A percentile compares a stretch with the other conserved stretches of the same genome.
Evolutionary conservation across 2,329 filamentous ascomycete species (phyloP).

Genomic region (Byssochlamys sp.): DNA sequence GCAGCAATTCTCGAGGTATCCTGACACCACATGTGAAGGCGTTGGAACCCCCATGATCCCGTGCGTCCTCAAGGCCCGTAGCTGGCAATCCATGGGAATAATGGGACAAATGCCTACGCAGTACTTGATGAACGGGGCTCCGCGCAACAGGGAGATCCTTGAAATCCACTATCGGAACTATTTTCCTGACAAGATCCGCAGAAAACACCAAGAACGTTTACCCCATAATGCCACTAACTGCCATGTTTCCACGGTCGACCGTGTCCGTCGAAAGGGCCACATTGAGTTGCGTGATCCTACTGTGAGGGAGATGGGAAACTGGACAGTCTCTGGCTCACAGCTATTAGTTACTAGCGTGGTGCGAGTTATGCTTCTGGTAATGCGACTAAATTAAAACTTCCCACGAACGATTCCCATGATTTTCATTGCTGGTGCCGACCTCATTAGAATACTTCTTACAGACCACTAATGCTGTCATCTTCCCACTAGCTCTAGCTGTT

Average conservation of each 20-base stretch:
- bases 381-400: background rate
- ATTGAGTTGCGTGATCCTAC: background rate
- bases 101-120: background rate
- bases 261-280: background rate
- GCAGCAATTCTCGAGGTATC: too few species aligned
- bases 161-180: background rate
- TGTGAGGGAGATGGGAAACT: background rate
- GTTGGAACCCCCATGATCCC: too few species aligned
- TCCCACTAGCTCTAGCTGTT: background rate
- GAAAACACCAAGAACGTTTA: background rate
- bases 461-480: background rate
- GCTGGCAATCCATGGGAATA: background rate
- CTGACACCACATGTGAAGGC: background rate
- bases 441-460: background rate
- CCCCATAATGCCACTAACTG: background rate
- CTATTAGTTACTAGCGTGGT: background rate
- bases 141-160: background rate
- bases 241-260: background rate
- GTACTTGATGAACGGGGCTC: background rate
- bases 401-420: background rate
- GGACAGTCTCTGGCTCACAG: background rate
- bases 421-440: too few species aligned
- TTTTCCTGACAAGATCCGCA: background rate
- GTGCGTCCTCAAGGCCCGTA: background rate
- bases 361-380: background rate